A percentile compares a stretch with the other conserved stretches of the same genome.
Evolutionary conservation across 805 yeast species (phyloP).

Genomic region (Jamesozyma spencerorum): DNA sequence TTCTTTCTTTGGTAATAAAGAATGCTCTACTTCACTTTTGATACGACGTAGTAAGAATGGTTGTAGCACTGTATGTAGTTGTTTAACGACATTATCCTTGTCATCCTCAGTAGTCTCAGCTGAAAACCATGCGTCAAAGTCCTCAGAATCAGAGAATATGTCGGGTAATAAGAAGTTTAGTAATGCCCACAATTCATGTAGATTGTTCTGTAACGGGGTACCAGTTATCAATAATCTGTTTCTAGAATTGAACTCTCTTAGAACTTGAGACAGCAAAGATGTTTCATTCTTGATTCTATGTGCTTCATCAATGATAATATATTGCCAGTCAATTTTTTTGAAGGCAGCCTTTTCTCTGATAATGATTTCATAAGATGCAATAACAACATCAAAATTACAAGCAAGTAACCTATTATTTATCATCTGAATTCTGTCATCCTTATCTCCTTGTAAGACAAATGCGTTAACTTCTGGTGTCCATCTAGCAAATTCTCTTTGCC

Average conservation of each 20-base stretch:
- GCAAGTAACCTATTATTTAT: slow-evolving; percentile 41
- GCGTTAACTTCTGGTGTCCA: slow-evolving; percentile 78
- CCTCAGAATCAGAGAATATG: slow-evolving; percentile 61
- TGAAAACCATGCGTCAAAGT: slow-evolving; percentile 70
- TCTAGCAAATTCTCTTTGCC: slow-evolving; percentile 66
- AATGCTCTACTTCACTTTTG: slow-evolving; percentile 73
- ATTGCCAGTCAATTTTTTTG: slow-evolving; percentile 64
- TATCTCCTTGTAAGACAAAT: slow-evolving; percentile 64
- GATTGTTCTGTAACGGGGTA: slow-evolving; percentile 71
- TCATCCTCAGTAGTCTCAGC: slow-evolving; percentile 30
- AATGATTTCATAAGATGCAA: slow-evolving; percentile 68
- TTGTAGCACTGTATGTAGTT: slow-evolving; percentile 63
- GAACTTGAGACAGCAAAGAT: slow-evolving; percentile 60
- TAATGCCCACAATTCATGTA: slow-evolving; percentile 76
- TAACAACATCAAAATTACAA: slow-evolving; percentile 63
- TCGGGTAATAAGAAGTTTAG: slow-evolving; percentile 71
- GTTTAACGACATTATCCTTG: slow-evolving; percentile 50
- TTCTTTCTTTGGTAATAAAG: slow-evolving; percentile 67
- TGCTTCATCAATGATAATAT: slow-evolving; percentile 70
- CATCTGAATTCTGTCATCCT: slow-evolving; percentile 51
- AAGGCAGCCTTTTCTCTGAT: slow-evolving; percentile 63
- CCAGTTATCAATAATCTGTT: slow-evolving; percentile 71
- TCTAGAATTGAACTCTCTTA: slow-evolving; percentile 60
- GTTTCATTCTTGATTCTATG: slow-evolving; percentile 77
- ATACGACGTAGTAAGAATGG: slow-evolving; percentile 72